Conservation (phyloP, 2,329 filamentous ascomycete genomes). For the Trichophyton equinum region DNA sequence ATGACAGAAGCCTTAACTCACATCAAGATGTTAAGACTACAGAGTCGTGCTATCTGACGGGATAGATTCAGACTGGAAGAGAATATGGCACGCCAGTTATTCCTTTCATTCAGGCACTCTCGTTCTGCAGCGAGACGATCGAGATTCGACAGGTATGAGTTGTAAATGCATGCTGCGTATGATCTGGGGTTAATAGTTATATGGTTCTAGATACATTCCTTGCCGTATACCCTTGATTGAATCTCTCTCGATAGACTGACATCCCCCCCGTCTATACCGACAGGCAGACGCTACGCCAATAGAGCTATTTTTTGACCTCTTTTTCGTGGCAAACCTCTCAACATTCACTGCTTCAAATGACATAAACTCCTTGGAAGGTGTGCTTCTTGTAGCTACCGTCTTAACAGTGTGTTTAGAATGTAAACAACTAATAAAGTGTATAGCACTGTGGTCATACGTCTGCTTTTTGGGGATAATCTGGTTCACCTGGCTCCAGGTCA, state of each 20-base stretch:
- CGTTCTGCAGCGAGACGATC: conserved; percentile 14
- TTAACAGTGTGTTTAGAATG: not conserved
- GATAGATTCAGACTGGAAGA: not conserved
- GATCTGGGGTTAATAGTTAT: not conserved
- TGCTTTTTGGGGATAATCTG: conserved; percentile 49
- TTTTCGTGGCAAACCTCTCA: conserved; percentile 52
- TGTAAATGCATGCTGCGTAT: not conserved
- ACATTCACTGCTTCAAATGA: conserved; percentile 47
- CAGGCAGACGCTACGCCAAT: conserved; percentile 42
- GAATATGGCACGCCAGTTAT: conserved; percentile 18
- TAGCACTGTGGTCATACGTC: conserved; percentile 36
- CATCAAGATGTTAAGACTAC: not conserved
- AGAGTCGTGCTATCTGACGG: too few relatives aligned
- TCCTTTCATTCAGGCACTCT: conserved; percentile 23
- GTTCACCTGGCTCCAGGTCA: conserved; percentile 56
- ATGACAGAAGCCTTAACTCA: not conserved
- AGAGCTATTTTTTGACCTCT: conserved; percentile 48
- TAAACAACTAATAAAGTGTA: not conserved
- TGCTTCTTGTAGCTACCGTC: conserved; percentile 5
- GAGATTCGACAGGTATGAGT: conserved; percentile 16
- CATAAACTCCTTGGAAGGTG: conserved; percentile 38
- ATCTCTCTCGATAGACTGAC: conserved; percentile 21
- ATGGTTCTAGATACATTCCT: conserved; percentile 10
- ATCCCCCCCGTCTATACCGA: conserved; percentile 26
- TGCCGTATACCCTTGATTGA: conserved; percentile 24